These are phyloP conservation scores for Yueomyces sinensis DNA, from an alignment of 805 yeast genomes.

Conservation along the genomic window DNA sequence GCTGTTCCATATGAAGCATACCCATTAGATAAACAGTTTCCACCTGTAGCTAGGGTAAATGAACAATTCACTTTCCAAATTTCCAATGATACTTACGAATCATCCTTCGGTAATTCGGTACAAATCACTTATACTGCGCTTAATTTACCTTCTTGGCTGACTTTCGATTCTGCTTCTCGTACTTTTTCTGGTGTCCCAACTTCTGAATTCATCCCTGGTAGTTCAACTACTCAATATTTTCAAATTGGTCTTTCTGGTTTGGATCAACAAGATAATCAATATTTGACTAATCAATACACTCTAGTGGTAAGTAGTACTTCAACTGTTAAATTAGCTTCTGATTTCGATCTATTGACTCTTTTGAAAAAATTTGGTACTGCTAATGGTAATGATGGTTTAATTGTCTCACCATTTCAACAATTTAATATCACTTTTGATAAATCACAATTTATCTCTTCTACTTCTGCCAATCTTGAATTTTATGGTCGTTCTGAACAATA, in stretches of 20 bases:
- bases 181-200: conserved; percentile 60
- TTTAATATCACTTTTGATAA: conserved; percentile 55
- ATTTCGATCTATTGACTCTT: conserved; percentile 29
- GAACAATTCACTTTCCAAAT: conserved; percentile 50
- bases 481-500: conserved; percentile 65
- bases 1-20: conserved; percentile 25
- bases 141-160: conserved; percentile 65
- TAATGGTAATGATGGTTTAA: conserved; percentile 63
- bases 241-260: conserved; percentile 47
- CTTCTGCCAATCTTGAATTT: conserved; percentile 39
- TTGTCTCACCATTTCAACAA: conserved; percentile 53
- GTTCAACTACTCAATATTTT: conserved; percentile 33
- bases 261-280: conserved; percentile 38
- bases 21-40: conserved; percentile 50
- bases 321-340: conserved; percentile 33
- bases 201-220: conserved; percentile 10
- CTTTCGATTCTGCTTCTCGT: conserved; percentile 48
- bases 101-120: conserved; percentile 27
- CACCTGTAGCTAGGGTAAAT: conserved; percentile 71
- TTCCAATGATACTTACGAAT: conserved; percentile 54
- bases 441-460: conserved; percentile 37
- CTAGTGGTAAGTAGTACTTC: conserved; percentile 47
- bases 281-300: conserved; percentile 36
- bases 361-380: conserved; percentile 57
- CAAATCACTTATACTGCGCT: conserved; percentile 42